Percentiles rank a stretch among this genome's conserved stretches.
These are phyloP conservation scores for Pestalotiopsis sp. DNA, from an alignment of 2,329 filamentous ascomycete species.

Conservation along the genomic window DNA sequence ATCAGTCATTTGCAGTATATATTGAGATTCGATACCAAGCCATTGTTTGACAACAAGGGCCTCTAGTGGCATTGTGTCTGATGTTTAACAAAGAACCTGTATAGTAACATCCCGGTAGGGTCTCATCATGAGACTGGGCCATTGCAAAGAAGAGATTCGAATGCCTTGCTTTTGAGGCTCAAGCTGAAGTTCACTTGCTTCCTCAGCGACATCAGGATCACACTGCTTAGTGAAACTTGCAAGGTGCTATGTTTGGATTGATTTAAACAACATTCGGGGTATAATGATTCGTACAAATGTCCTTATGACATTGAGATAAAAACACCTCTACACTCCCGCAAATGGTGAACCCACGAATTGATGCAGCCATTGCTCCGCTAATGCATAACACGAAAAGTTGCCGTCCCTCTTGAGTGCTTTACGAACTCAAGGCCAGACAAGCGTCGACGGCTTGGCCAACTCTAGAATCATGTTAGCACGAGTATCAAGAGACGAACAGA, in stretches of 20 bases:
- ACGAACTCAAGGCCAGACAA: constrained; percentile 68
- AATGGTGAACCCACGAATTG: not conserved
- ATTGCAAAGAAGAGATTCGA: no score
- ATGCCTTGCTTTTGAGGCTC: no score
- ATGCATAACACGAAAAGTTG: constrained; percentile 5
- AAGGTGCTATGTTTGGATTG: not conserved
- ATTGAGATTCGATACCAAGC: no score
- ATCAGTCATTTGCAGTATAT: no score
- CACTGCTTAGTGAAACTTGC: not conserved
- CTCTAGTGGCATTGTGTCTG: no score
- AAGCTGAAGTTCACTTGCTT: no score
- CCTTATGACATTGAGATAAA: not conserved
- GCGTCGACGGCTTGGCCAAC: constrained; percentile 86
- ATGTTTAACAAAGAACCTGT: no score
- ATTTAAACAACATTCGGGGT: constrained; percentile 4
- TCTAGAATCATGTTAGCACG: not conserved
- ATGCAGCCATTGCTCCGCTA: constrained; percentile 10
- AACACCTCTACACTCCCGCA: not conserved
- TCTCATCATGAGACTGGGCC: no score
- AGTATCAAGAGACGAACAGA: constrained; percentile 3
- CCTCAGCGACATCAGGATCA: no score
- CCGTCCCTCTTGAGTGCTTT: constrained; percentile 7
- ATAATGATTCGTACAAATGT: constrained; percentile 6
- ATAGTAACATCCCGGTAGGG: no score
- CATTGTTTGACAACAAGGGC: no score